Base-by-base conservation (phyloP, 495 filamentous ascomycete genomes). In the Neurospora africana region DNA sequence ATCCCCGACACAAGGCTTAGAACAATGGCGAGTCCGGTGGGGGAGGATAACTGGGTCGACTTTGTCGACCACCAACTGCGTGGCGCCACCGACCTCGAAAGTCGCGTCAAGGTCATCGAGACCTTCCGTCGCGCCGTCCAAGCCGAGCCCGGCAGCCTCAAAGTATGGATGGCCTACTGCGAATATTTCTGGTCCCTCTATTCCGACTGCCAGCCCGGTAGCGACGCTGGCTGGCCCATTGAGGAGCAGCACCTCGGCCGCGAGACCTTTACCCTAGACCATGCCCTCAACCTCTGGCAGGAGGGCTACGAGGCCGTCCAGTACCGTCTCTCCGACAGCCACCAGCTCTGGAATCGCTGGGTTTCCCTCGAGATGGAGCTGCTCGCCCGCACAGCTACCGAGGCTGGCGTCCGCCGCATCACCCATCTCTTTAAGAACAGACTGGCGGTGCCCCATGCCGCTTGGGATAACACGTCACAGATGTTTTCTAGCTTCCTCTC, bases 301-400 rank as follows among this genome's bases (percentile, higher is more conserved):
- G 84, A 91, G 67, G 95, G 88, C 35, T 90, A 91, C 53, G 88
- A 92, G 67, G 89, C 90, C 33, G 95, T 93, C 17, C 88, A 90
- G 76, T 93, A 90, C 83, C 90, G 92, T 75, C 87, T 98, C 72
- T 87, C 89, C 76, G 92, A 97, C 77, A 97, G 94, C 82, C 88
- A 95, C 76, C 76, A 90, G 68, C 86, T 98, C n/a, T 99, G 94
- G 94, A 89, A 97, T 78, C 90, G 89, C 72, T 94, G 83, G 92
- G 91, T 84, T 73, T 92, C 75, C 72, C 85, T 84, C 75, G 85
- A 84, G 78, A 81, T 85, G 79, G 84, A 86, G 76, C 83, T 86
- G 79, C 81, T 87, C 44, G 83, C 86, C n/a, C 85, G 82, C 68
- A 82, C 83, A 3, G 83, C 87, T 15, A 85, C 85, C 5, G 82